Conservation (phyloP, 2,329 filamentous ascomycete species). For the Arthrobotrys sphaeroides region DNA sequence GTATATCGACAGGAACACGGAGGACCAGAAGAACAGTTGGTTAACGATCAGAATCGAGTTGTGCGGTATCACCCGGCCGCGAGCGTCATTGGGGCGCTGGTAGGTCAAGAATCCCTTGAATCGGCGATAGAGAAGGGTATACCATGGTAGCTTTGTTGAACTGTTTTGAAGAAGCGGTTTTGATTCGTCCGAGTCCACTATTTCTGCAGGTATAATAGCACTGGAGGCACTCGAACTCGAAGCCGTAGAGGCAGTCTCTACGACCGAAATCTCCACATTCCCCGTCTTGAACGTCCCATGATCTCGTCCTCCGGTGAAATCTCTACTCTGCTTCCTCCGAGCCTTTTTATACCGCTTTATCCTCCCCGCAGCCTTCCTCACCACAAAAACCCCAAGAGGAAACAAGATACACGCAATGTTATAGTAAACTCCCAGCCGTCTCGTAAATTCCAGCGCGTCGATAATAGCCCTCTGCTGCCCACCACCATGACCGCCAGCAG, state of each 20-base stretch:
- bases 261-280: neutral
- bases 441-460: conserved; percentile 26
- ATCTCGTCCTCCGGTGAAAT: neutral
- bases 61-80: conserved; percentile 21
- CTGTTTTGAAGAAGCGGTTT: conserved; percentile 28
- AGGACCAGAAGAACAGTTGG: conserved; percentile 38
- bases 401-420: conserved; percentile 33
- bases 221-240: conserved; percentile 26
- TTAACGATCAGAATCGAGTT: conserved; percentile 30
- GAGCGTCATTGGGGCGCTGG: conserved; percentile 33
- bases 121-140: conserved; percentile 39
- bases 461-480: conserved; percentile 29
- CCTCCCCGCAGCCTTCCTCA: conserved; percentile 14
- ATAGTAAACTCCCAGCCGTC: conserved; percentile 36
- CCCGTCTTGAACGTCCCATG: neutral
- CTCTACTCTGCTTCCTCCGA: neutral
- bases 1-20: conserved; percentile 48
- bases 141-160: conserved; percentile 2
- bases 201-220: neutral
- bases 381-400: conserved; percentile 30
- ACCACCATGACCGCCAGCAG: neutral
- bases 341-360: conserved; percentile 10
- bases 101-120: conserved; percentile 45
- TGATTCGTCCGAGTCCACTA: conserved; percentile 22
- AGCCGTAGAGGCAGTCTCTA: neutral